phyloP scores from a whole-genome alignment of 2,329 filamentous ascomycete species.

The Pseudogymnoascus destructans region DNA sequence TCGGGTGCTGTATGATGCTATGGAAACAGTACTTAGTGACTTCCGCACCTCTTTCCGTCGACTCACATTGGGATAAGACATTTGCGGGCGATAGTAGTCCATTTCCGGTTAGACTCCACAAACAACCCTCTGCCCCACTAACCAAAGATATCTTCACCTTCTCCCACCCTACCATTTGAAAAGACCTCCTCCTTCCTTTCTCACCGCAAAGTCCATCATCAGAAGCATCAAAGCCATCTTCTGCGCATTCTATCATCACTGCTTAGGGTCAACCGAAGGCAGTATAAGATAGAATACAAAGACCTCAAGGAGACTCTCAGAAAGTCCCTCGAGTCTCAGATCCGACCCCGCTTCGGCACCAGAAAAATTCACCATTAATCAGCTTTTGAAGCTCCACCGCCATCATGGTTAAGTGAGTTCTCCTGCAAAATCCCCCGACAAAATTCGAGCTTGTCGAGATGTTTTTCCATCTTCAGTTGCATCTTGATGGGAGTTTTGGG shows the following conservation, averaged over 20 bases:
- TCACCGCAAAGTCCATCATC: constrained; percentile 13
- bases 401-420: constrained; percentile 99
- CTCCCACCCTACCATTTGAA: constrained; percentile 9
- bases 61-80: constrained; percentile 9
- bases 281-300: constrained; percentile 19
- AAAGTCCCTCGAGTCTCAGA: constrained; percentile 19
- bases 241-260: constrained; percentile 21
- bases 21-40: constrained; percentile 6
- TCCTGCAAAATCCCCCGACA: constrained; percentile 6
- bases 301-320: constrained; percentile 17
- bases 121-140: constrained; percentile 10
- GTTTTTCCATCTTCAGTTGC: constrained; percentile 2
- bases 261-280: constrained; percentile 21
- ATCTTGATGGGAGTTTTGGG: background rate
- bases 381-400: constrained; percentile 51
- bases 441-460: background rate
- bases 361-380: constrained; percentile 23
- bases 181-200: constrained; percentile 14
- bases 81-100: constrained; percentile 5
- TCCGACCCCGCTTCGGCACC: constrained; percentile 17
- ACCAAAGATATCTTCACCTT: constrained; percentile 9
- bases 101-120: background rate
- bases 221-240: constrained; percentile 17
- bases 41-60: constrained; percentile 6
- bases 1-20: background rate